These are phyloP conservation scores for Scedosporium dehoogii DNA, from an alignment of 2,329 filamentous ascomycete genomes.

Conservation along the genomic window DNA sequence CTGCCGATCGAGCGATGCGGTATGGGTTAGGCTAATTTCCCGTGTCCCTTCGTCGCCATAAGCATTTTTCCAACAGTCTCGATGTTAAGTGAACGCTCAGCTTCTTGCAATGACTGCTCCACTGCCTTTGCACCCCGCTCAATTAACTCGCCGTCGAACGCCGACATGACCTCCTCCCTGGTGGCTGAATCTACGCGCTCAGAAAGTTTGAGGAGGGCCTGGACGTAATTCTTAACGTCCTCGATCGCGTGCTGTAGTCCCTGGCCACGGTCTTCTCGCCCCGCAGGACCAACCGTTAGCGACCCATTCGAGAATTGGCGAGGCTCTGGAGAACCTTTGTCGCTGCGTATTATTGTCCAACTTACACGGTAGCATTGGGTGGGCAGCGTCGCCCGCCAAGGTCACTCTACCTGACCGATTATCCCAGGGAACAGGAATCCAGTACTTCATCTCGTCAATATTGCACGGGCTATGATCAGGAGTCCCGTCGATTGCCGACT, in stretches of 20 bases:
- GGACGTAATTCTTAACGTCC: constrained; percentile 27
- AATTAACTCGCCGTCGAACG: constrained; percentile 22
- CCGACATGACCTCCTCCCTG: constrained; percentile 13
- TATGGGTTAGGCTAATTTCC: constrained; percentile 11
- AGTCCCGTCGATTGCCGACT: constrained; percentile 23
- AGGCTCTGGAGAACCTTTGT: too few species aligned
- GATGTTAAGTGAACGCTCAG: constrained; percentile 19
- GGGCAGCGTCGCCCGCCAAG: constrained; percentile 28
- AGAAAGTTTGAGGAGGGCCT: constrained; percentile 17
- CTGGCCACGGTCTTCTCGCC: constrained; percentile 28
- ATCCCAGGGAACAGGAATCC: constrained; percentile 22
- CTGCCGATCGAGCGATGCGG: not conserved
- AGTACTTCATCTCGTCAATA: constrained; percentile 27
- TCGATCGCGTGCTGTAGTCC: constrained; percentile 32
- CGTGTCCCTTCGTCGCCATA: constrained; percentile 20
- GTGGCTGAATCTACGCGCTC: constrained; percentile 9
- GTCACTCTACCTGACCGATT: constrained; percentile 22
- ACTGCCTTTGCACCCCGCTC: constrained; percentile 23
- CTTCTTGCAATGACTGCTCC: constrained; percentile 22
- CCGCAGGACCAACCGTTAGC: not conserved
- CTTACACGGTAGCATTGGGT: constrained; percentile 34
- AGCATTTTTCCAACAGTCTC: constrained; percentile 20
- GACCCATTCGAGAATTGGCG: not conserved
- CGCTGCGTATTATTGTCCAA: not conserved
- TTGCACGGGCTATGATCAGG: constrained; percentile 19